Evolutionary conservation across 1,284 basidiomycete species (phyloP).

Genomic region (Leccinum holopus): DNA sequence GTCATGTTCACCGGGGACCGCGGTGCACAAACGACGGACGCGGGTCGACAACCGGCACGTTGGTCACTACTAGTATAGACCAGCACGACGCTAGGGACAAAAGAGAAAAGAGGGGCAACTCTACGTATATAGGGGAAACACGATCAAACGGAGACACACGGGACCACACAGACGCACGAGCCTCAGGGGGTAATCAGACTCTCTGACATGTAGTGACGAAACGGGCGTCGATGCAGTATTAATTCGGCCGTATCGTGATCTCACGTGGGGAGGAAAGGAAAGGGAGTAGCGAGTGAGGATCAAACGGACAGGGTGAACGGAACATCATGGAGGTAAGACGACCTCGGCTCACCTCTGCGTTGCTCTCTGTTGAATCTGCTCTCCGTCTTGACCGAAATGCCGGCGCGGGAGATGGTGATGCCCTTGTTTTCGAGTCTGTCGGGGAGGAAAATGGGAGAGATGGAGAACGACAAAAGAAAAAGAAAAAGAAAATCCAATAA

Average conservation of each 20-base stretch:
- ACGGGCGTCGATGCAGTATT: background rate
- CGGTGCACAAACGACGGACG: no score
- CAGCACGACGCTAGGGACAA: no score
- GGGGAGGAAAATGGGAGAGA: background rate
- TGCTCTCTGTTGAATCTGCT: constrained; percentile 56
- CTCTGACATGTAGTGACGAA: constrained; percentile 2
- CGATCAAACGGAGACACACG: no score
- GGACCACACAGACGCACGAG: no score
- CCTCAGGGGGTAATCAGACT: no score
- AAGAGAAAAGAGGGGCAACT: no score
- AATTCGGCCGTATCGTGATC: background rate
- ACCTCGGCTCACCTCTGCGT: constrained; percentile 56
- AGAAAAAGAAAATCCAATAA: background rate
- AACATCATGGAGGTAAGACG: background rate
- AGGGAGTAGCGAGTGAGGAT: no score
- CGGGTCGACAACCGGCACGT: no score
- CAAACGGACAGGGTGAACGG: background rate
- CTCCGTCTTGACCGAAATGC: constrained; percentile 62
- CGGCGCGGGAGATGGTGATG: constrained; percentile 51
- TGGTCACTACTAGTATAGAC: no score
- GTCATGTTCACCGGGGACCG: no score
- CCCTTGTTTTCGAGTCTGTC: constrained; percentile 56
- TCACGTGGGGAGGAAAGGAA: background rate
- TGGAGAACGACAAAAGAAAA: no score
- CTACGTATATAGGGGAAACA: no score